These are phyloP conservation scores for Pleurotus ostreatus DNA, from an alignment of 768 basidiomycete genomes.

Conservation along the genomic window DNA sequence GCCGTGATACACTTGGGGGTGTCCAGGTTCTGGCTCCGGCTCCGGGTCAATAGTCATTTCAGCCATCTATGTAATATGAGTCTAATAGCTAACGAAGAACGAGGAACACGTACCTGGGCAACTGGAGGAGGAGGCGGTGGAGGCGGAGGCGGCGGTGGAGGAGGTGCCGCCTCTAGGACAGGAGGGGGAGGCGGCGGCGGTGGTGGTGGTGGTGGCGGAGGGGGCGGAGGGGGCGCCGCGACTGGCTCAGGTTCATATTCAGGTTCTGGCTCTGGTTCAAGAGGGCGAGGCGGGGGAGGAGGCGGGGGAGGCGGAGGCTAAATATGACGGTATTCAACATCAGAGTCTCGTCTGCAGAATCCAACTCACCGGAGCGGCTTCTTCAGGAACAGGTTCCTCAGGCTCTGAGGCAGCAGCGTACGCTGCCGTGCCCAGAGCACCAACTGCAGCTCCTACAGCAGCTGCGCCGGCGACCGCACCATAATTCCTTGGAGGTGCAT, in stretches of 20 bases:
- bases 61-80: constrained; percentile 21
- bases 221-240: constrained; percentile 36
- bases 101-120: constrained; percentile 23
- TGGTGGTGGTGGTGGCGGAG: constrained; percentile 32
- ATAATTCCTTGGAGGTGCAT: constrained; percentile 37
- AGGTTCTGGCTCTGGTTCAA: constrained; percentile 26
- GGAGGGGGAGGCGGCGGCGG: constrained; percentile 25
- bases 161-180: constrained; percentile 22
- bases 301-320: constrained; percentile 37
- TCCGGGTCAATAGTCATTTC: constrained; percentile 33
- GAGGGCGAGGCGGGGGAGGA: constrained; percentile 23
- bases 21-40: constrained; percentile 20
- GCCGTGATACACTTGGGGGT: constrained; percentile 10
- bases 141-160: constrained; percentile 36
- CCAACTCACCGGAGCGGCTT: background rate
- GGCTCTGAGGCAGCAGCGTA: constrained; percentile 33
- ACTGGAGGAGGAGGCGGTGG: constrained; percentile 37
- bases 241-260: constrained; percentile 23
- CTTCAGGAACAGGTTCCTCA: constrained; percentile 1
- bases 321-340: background rate
- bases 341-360: background rate
- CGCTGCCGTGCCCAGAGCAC: constrained; percentile 29
- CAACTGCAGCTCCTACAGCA: constrained; percentile 28
- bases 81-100: background rate
- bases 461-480: constrained; percentile 31